Conservation (phyloP, 2,329 filamentous ascomycete species). For the Curvularia hawaiiensis region DNA sequence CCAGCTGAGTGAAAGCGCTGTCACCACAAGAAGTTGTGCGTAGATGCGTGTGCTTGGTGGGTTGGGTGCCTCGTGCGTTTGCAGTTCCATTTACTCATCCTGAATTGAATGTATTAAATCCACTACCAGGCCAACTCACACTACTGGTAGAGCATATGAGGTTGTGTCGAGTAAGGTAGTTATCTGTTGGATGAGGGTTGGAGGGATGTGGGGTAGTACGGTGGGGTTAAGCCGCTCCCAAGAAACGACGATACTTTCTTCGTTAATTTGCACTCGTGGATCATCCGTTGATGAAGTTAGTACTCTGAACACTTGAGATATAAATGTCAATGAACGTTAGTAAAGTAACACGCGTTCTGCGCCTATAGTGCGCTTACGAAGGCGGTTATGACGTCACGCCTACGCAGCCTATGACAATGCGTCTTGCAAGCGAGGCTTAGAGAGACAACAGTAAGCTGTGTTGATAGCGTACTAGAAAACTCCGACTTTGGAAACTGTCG, state of each 20-base stretch:
- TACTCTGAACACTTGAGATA: neutral
- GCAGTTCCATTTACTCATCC: neutral
- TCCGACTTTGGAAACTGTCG: no score
- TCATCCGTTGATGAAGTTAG: neutral
- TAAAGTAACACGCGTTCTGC: neutral
- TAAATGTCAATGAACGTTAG: neutral
- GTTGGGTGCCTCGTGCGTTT: neutral
- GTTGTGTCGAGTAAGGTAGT: neutral
- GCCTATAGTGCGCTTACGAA: neutral
- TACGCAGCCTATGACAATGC: neutral
- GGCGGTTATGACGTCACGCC: neutral
- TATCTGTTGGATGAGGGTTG: neutral
- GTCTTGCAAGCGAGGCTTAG: neutral
- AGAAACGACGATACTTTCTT: neutral
- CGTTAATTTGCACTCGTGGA: neutral
- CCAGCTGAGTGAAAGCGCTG: neutral
- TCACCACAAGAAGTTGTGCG: neutral
- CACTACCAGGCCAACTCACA: no score
- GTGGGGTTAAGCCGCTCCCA: neutral
- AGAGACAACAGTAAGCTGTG: neutral
- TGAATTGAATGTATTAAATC: neutral
- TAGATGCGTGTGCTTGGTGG: neutral
- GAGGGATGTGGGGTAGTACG: neutral
- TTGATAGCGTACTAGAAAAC: neutral
- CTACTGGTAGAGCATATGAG: neutral